These are phyloP conservation scores for Auriscalpium orientale DNA, from an alignment of 768 basidiomycete species.

Conservation along the genomic window DNA sequence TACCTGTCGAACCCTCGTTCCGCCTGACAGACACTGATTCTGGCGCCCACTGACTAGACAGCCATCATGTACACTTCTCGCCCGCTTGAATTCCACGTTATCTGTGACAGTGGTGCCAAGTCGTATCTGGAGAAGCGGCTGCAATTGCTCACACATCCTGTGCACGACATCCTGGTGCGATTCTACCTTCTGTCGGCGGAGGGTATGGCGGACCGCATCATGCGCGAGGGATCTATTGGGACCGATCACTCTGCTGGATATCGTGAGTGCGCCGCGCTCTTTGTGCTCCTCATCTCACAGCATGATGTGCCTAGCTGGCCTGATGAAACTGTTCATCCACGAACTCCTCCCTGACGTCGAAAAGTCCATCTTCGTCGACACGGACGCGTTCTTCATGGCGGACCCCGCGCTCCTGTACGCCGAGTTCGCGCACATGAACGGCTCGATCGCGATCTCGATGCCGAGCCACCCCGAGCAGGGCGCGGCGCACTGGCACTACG, in stretches of 20 bases:
- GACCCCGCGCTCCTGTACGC: slow-evolving; percentile 43
- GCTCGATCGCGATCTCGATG: slow-evolving; percentile 34
- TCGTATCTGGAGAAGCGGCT: slow-evolving; percentile 31
- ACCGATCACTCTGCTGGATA: slow-evolving; percentile 42
- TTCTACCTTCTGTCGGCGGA: slow-evolving; percentile 36
- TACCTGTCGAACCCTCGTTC: background rate
- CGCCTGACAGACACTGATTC: background rate
- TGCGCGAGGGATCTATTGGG: slow-evolving; percentile 37
- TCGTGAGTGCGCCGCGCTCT: slow-evolving; percentile 26
- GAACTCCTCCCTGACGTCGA: slow-evolving; percentile 39
- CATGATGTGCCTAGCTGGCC: slow-evolving; percentile 33
- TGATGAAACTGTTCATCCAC: slow-evolving; percentile 48
- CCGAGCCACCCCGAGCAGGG: slow-evolving; percentile 36
- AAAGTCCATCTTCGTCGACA: slow-evolving; percentile 44
- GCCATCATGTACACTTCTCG: slow-evolving; percentile 31
- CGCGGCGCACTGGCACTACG: slow-evolving; percentile 35
- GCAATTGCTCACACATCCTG: slow-evolving; percentile 30
- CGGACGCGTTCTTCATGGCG: slow-evolving; percentile 42
- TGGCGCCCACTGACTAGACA: slow-evolving; percentile 19
- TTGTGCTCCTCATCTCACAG: too few species aligned
- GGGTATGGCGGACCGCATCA: slow-evolving; percentile 34
- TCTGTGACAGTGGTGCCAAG: slow-evolving; percentile 38
- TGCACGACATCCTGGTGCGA: slow-evolving; percentile 29
- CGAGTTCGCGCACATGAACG: slow-evolving; percentile 27
- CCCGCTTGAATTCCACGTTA: slow-evolving; percentile 34